These are phyloP conservation scores for Canariomyces notabilis DNA, from an alignment of 2,329 filamentous ascomycete genomes.

Conservation along the genomic window DNA sequence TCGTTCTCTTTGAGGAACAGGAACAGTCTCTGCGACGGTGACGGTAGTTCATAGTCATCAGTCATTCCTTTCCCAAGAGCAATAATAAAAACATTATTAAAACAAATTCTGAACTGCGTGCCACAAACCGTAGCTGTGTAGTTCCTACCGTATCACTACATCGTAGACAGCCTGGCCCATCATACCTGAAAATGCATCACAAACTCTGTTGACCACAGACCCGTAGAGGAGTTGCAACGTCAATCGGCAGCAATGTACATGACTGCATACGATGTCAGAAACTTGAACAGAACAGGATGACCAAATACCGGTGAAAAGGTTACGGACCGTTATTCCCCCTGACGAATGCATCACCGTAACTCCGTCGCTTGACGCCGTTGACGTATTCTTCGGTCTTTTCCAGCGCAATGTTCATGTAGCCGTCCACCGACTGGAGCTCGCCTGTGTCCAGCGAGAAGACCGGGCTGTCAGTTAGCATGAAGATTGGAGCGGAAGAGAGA, in stretches of 20 bases:
- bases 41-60: too few relatives aligned
- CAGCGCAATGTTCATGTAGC: conserved; percentile 99
- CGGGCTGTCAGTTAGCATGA: conserved; percentile 3
- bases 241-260: conserved; percentile 67
- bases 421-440: conserved; percentile 93
- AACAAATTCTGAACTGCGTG: too few relatives aligned
- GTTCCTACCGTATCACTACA: too few relatives aligned
- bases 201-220: too few relatives aligned
- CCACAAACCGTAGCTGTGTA: too few relatives aligned
- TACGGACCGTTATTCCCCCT: conserved; percentile 85
- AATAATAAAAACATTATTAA: too few relatives aligned
- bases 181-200: too few relatives aligned
- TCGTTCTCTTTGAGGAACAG: too few relatives aligned
- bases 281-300: neutral
- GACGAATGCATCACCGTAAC: conserved; percentile 92
- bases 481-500: neutral
- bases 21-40: too few relatives aligned
- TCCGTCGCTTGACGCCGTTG: conserved; percentile 73
- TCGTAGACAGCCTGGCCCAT: too few relatives aligned
- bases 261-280: conserved; percentile 37
- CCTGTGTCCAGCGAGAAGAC: conserved; percentile 47
- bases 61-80: too few relatives aligned
- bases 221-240: too few relatives aligned
- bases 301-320: neutral
- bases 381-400: conserved; percentile 93